phyloP scores from a whole-genome alignment of 2,329 filamentous ascomycete species.

The Hirsutella minnesotensis region DNA sequence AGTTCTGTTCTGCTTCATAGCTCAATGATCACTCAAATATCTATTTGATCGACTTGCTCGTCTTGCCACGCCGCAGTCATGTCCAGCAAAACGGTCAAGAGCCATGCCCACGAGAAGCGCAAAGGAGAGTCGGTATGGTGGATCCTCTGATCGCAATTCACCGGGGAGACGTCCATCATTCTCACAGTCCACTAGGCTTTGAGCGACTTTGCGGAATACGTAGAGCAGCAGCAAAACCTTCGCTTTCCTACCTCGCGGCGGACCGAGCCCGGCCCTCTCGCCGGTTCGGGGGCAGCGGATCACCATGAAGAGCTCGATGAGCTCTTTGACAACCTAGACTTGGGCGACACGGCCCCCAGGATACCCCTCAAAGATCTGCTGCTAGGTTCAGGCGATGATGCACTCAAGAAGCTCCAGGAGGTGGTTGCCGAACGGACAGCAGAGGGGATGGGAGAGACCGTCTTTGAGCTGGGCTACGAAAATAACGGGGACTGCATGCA shows the following conservation, averaged over 20 bases:
- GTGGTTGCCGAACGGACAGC: slow-evolving; percentile 58
- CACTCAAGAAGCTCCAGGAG: slow-evolving; percentile 49
- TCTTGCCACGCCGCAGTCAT: slow-evolving; percentile 26
- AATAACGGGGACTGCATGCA: slow-evolving; percentile 79
- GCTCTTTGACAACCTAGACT: slow-evolving; percentile 79
- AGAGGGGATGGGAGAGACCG: slow-evolving; percentile 77
- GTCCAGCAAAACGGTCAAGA: slow-evolving; percentile 44
- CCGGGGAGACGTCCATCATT: not conserved
- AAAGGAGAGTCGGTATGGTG: slow-evolving; percentile 69
- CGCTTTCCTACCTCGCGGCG: slow-evolving; percentile 40
- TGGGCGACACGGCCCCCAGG: slow-evolving; percentile 56
- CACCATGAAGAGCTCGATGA: slow-evolving; percentile 79
- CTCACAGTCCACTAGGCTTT: slow-evolving; percentile 42
- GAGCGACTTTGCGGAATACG: slow-evolving; percentile 95
- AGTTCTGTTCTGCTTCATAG: slow-evolving; percentile 1
- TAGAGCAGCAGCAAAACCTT: slow-evolving; percentile 80
- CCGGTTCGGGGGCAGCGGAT: slow-evolving; percentile 23
- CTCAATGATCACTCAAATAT: slow-evolving; percentile 18
- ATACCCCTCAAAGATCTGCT: slow-evolving; percentile 67
- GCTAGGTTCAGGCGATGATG: slow-evolving; percentile 49
- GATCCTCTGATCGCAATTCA: not conserved
- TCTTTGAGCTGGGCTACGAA: slow-evolving; percentile 89
- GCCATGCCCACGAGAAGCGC: slow-evolving; percentile 65
- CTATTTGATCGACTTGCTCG: not conserved
- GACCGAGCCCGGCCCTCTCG: slow-evolving; percentile 14